Conservation (phyloP, 139 green algal species). For the Tetradesmus obliquus region DNA sequence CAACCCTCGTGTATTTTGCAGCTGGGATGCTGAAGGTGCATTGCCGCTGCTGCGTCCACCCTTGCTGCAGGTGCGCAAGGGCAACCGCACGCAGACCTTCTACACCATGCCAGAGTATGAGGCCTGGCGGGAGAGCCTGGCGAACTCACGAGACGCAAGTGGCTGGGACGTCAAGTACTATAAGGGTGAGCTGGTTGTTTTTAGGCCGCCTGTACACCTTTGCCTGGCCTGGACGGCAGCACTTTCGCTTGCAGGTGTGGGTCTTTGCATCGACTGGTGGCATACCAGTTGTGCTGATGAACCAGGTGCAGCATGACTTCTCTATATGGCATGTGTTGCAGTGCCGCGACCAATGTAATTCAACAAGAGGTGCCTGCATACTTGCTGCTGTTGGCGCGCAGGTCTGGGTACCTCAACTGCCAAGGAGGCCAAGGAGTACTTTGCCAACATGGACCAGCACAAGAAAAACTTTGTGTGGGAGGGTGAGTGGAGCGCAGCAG, state of each 20-base stretch:
- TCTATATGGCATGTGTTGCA: background rate
- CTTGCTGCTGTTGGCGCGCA: background rate
- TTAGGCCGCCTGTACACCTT: background rate
- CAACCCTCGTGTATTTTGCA: background rate
- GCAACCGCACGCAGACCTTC: slow-evolving; percentile 84
- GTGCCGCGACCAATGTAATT: background rate
- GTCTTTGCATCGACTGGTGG: background rate
- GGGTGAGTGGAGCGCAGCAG: slow-evolving; percentile 59
- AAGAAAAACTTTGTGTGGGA: slow-evolving; percentile 92
- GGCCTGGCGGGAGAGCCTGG: slow-evolving; percentile 87
- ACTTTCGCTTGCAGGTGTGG: too few species aligned
- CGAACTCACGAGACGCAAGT: background rate
- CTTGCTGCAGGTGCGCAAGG: slow-evolving; percentile 83
- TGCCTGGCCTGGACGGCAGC: background rate
- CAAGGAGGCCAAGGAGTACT: slow-evolving; percentile 98
- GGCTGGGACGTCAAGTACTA: slow-evolving; percentile 99
- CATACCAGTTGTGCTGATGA: too few species aligned
- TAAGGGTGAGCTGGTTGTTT: slow-evolving; percentile 72
- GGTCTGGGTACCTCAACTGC: slow-evolving; percentile 96
- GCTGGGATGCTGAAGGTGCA: background rate
- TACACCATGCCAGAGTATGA: slow-evolving; percentile 99
- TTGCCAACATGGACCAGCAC: slow-evolving; percentile 86
- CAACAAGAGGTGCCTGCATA: background rate
- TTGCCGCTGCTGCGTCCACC: background rate
- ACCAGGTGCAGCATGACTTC: too few species aligned